phyloP scores from a whole-genome alignment of 192 early-diverging fungal species.

The Linnemannia elongata region DNA sequence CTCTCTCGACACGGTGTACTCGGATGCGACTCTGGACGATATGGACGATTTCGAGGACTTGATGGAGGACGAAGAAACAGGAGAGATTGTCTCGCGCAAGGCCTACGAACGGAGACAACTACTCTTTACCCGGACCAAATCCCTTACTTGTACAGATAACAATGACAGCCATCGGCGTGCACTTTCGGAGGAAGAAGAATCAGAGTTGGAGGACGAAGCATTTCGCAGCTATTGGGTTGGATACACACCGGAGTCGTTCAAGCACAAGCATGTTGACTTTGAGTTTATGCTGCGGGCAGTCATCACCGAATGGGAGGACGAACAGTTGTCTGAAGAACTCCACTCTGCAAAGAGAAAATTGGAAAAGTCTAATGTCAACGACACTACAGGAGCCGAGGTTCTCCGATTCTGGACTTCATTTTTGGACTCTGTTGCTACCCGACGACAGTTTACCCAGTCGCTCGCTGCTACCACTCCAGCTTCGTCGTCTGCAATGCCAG shows the following conservation, averaged over 20 bases:
- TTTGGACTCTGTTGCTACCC: slow-evolving; percentile 38
- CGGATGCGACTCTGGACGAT: slow-evolving; percentile 24
- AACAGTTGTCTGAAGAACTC: slow-evolving; percentile 42
- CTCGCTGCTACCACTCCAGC: not conserved
- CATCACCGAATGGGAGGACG: slow-evolving; percentile 48
- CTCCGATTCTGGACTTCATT: slow-evolving; percentile 58
- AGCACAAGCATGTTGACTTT: slow-evolving; percentile 48
- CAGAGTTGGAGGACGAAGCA: slow-evolving; percentile 17
- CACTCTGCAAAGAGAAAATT: slow-evolving; percentile 49
- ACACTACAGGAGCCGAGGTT: slow-evolving; percentile 45
- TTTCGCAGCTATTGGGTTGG: slow-evolving; percentile 57
- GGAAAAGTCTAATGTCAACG: slow-evolving; percentile 61
- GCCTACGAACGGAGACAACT: slow-evolving; percentile 17
- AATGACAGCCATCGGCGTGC: not conserved
- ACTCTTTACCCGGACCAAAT: not conserved
- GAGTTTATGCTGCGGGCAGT: slow-evolving; percentile 51
- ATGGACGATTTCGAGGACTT: slow-evolving; percentile 29
- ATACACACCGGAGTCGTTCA: slow-evolving; percentile 40
- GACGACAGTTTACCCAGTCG: not conserved
- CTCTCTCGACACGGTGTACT: slow-evolving; percentile 19
- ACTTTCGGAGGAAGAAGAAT: slow-evolving; percentile 22
- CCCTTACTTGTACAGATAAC: not conserved
- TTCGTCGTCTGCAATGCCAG: not conserved
- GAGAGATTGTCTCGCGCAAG: slow-evolving; percentile 19
- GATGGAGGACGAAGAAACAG: slow-evolving; percentile 41